Percentiles rank a stretch among this genome's conserved stretches.
Conservation (phyloP, 2,329 filamentous ascomycete species). For the Pseudogymnoascus sp. region DNA sequence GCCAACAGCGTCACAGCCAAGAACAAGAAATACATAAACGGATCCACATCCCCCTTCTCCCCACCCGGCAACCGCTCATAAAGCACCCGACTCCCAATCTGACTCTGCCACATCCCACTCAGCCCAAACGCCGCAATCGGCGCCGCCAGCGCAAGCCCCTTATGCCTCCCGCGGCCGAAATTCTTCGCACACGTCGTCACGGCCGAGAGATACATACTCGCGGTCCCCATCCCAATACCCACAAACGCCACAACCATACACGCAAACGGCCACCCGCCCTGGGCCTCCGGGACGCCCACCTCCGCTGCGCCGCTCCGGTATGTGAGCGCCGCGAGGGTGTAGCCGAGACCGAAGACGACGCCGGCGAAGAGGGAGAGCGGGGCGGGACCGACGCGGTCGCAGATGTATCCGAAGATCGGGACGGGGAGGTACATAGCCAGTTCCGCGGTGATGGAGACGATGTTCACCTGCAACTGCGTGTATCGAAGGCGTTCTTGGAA, state of each 20-base stretch:
- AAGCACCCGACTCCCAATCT: constrained; percentile 72
- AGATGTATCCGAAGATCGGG: constrained; percentile 79
- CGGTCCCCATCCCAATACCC: constrained; percentile 73
- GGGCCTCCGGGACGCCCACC: constrained; percentile 35
- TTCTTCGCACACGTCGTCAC: constrained; percentile 98
- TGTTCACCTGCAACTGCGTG: constrained; percentile 86
- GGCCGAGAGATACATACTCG: constrained; percentile 79
- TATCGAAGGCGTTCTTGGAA: constrained; percentile 84
- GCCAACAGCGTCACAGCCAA: constrained; percentile 62
- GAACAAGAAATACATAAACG: constrained; percentile 84
- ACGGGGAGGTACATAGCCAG: constrained; percentile 90
- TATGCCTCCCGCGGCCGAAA: constrained; percentile 80
- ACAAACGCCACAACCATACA: constrained; percentile 83
- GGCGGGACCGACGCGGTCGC: constrained; percentile 78
- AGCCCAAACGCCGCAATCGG: constrained; percentile 90
- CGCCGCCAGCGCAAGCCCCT: constrained; percentile 79
- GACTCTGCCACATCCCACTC: constrained; percentile 93
- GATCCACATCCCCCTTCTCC: constrained; percentile 55
- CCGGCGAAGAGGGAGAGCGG: constrained; percentile 67
- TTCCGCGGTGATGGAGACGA: constrained; percentile 78
- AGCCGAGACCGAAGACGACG: constrained; percentile 69
- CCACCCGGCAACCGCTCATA: constrained; percentile 62
- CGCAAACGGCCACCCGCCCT: constrained; percentile 57
- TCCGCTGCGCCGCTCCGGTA: constrained; percentile 52
- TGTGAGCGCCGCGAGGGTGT: constrained; percentile 71